Evolutionary conservation across 768 basidiomycete species (phyloP).

Genomic region (Xerocomus potaroensis): DNA sequence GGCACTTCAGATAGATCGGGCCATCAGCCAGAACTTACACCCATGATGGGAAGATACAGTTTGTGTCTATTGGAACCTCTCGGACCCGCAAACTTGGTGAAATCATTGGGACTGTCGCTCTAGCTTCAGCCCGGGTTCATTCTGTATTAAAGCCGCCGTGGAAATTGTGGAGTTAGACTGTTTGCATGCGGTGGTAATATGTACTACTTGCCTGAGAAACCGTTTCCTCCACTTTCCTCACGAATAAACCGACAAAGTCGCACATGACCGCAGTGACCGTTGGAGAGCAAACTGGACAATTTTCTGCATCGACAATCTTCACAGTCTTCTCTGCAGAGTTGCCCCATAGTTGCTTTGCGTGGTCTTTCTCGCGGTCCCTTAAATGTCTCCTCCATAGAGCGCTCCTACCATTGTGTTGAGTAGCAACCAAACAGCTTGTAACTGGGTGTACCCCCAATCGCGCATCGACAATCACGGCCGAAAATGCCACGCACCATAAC

Average conservation of each 20-base stretch:
- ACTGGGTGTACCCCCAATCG: not conserved
- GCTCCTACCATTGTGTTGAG: conserved; percentile 26
- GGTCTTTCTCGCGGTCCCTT: conserved; percentile 16
- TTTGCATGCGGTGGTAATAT: no score
- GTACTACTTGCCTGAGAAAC: conserved; percentile 16
- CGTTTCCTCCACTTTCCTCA: conserved; percentile 7
- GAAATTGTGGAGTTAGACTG: no score
- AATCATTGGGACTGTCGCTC: no score
- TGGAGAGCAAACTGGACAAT: conserved; percentile 3
- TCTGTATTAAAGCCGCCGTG: no score
- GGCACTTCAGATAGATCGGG: no score
- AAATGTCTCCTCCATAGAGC: conserved; percentile 15
- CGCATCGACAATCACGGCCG: conserved; percentile 1
- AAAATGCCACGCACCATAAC: no score
- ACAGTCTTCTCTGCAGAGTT: not conserved
- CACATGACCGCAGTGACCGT: conserved; percentile 9
- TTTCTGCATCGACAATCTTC: not conserved
- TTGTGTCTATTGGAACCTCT: no score
- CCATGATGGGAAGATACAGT: no score
- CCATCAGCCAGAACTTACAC: no score
- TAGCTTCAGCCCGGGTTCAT: no score
- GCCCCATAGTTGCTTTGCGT: conserved; percentile 8
- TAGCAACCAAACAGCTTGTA: not conserved
- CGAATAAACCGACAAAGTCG: conserved; percentile 12
- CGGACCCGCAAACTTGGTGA: no score